These are phyloP conservation scores for Blepharisma japonicum DNA, from an alignment of 73 alveolate genomes.

Conservation along the genomic window DNA sequence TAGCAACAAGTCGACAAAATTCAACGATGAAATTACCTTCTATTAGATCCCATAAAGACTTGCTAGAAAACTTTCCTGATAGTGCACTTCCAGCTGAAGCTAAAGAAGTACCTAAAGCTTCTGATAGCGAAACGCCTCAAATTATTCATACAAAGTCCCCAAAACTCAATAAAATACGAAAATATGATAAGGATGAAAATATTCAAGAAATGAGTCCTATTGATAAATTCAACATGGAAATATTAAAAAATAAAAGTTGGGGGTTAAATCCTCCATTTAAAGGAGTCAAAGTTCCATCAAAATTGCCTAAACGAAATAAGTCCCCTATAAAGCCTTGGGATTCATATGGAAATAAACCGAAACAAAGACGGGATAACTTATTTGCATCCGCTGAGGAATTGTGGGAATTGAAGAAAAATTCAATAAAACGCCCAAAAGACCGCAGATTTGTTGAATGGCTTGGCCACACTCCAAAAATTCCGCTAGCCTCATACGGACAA, in stretches of 20 bases:
- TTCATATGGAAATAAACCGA: not conserved
- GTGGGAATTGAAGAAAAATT: not conserved
- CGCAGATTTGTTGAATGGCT: not conserved
- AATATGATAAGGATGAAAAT: not conserved
- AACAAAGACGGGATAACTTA: not conserved
- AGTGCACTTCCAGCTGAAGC: not conserved
- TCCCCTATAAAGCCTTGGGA: not conserved
- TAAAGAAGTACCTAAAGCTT: not conserved
- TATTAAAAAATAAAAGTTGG: not conserved
- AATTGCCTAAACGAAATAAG: not conserved
- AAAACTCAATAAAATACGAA: not conserved
- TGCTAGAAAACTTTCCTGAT: not conserved
- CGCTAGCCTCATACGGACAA: not conserved
- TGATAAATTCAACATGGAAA: conserved; percentile 17
- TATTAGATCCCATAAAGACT: not conserved
- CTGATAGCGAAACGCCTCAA: not conserved
- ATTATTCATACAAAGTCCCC: not conserved
- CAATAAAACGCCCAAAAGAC: not conserved
- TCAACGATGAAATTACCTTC: not conserved
- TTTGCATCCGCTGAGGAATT: not conserved
- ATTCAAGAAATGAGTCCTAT: not conserved
- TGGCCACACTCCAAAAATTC: not conserved
- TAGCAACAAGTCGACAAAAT: not conserved
- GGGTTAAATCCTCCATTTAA: conserved; percentile 23
- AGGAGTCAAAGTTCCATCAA: not conserved